Evolutionary conservation across 345 rosid genomes (phyloP).

Genomic region (Lepidium aucheri): DNA sequence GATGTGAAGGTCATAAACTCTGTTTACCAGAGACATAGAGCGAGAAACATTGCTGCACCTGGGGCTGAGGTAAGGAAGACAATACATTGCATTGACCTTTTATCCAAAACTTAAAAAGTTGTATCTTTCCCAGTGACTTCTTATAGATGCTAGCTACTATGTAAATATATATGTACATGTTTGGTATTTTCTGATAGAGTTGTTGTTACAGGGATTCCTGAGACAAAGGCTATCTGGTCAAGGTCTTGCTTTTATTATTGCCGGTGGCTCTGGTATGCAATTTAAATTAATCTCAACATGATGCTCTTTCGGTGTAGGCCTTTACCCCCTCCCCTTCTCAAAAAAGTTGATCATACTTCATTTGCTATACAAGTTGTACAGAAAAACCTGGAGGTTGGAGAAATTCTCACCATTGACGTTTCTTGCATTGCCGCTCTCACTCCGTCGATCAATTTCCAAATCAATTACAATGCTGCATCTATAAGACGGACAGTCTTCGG

Average conservation of each 20-base stretch:
- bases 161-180: not conserved
- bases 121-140: not conserved
- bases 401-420: slow-evolving; percentile 72
- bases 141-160: not conserved
- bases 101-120: not conserved
- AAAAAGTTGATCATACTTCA: not conserved
- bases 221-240: slow-evolving; percentile 87
- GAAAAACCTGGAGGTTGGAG: slow-evolving; percentile 91
- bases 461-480: slow-evolving; percentile 68
- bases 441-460: slow-evolving; percentile 62
- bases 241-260: slow-evolving; percentile 91
- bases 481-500: slow-evolving; percentile 85
- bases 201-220: slow-evolving; percentile 72
- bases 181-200: not conserved
- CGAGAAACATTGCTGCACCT: slow-evolving; percentile 46
- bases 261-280: slow-evolving; percentile 91
- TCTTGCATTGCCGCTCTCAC: slow-evolving; percentile 84
- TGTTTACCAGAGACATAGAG: slow-evolving; percentile 70
- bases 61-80: slow-evolving; percentile 60
- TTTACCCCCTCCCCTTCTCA: not conserved
- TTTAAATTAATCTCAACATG: not conserved
- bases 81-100: not conserved
- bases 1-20: slow-evolving; percentile 83
- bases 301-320: not conserved
- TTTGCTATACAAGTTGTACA: slow-evolving; percentile 61